These are phyloP conservation scores for Scheffersomyces lignosus DNA, from an alignment of 805 yeast species.

Conservation along the genomic window DNA sequence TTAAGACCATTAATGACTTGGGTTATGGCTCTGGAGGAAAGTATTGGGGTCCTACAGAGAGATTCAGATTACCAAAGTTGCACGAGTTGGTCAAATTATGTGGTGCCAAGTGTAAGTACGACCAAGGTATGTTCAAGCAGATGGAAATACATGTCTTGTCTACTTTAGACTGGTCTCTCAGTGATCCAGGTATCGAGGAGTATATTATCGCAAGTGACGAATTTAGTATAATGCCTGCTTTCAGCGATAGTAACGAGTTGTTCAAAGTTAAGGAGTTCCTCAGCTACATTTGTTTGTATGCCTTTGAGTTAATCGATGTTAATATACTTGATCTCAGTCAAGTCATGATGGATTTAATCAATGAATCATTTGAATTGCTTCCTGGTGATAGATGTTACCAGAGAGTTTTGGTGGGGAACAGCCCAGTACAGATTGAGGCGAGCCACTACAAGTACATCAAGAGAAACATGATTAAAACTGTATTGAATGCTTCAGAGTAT, in stretches of 20 bases:
- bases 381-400: slow-evolving; percentile 9
- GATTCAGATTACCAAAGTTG: slow-evolving; percentile 73
- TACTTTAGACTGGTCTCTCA: slow-evolving; percentile 71
- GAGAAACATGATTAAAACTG: slow-evolving; percentile 24
- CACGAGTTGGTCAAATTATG: slow-evolving; percentile 71
- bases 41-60: slow-evolving; percentile 67
- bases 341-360: slow-evolving; percentile 27
- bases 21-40: slow-evolving; percentile 57
- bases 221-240: slow-evolving; percentile 10
- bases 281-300: slow-evolving; percentile 49
- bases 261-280: slow-evolving; percentile 51
- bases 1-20: slow-evolving; percentile 36
- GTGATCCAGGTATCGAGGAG: slow-evolving; percentile 55
- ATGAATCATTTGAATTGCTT: slow-evolving; percentile 12
- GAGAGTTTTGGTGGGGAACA: slow-evolving; percentile 1
- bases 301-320: slow-evolving; percentile 42
- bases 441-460: slow-evolving; percentile 18
- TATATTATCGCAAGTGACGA: slow-evolving; percentile 34
- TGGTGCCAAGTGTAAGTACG: slow-evolving; percentile 58
- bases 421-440: slow-evolving; percentile 1
- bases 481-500: slow-evolving; percentile 28
- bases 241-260: slow-evolving; percentile 23
- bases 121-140: slow-evolving; percentile 49
- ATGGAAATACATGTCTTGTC: slow-evolving; percentile 76
- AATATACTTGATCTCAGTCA: slow-evolving; percentile 25